Percentiles rank a stretch among this genome's conserved stretches.
Evolutionary conservation across 345 rosid species (phyloP).

Genomic region (Rhodomyrtus tomentosa): DNA sequence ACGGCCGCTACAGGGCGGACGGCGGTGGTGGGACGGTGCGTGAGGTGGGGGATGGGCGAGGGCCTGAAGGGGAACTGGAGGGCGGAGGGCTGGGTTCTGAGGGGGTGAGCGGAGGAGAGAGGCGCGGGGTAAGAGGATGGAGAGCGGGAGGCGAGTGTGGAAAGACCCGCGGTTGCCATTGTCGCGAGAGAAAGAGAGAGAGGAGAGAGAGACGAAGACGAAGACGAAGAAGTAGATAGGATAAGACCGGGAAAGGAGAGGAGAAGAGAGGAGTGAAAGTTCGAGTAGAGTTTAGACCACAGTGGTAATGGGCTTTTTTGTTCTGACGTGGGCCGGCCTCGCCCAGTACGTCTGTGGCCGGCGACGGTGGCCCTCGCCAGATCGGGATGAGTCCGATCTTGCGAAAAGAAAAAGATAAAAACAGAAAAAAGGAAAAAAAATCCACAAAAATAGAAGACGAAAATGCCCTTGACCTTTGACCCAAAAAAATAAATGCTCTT

Average conservation of each 20-base stretch:
- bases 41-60: slow-evolving; percentile 3
- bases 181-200: not conserved
- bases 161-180: slow-evolving; percentile 12
- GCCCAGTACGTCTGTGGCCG: no score
- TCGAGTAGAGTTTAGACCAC: not conserved
- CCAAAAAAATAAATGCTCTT: no score
- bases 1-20: slow-evolving; percentile 59
- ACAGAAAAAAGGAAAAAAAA: no score
- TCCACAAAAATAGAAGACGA: no score
- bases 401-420: no score
- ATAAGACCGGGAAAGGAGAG: slow-evolving; percentile 8
- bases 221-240: slow-evolving; percentile 1
- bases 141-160: slow-evolving; percentile 20
- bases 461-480: no score
- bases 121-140: slow-evolving; percentile 9
- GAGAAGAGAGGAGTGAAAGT: slow-evolving; percentile 6
- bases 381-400: no score
- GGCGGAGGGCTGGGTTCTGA: slow-evolving; percentile 14
- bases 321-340: not conserved
- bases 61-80: slow-evolving; percentile 26
- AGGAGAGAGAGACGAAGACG: not conserved
- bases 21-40: slow-evolving; percentile 23
- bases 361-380: no score
- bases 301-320: not conserved
- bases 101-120: slow-evolving; percentile 1